These are phyloP conservation scores for Rhazya stricta DNA, from an alignment of 257 asterid genomes.

Conservation along the genomic window DNA sequence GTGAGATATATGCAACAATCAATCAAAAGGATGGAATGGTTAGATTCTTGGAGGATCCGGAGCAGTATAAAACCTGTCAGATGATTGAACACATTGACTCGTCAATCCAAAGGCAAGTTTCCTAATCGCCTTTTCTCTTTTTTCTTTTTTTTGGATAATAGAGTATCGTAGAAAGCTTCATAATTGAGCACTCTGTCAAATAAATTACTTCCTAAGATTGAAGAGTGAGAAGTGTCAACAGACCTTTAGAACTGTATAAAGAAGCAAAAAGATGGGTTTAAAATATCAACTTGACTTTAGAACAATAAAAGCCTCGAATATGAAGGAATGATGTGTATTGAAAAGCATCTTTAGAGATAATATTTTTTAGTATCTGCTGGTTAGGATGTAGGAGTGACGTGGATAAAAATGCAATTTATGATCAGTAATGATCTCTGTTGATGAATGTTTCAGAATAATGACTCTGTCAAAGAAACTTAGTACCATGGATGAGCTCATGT, in stretches of 20 bases:
- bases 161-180: neutral
- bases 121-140: neutral
- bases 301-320: neutral
- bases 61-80: constrained; percentile 83
- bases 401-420: neutral
- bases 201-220: neutral
- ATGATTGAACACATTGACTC: constrained; percentile 91
- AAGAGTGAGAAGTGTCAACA: neutral
- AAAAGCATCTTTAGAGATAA: no score
- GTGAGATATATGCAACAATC: constrained; percentile 88
- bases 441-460: constrained; percentile 63
- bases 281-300: neutral
- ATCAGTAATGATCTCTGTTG: constrained; percentile 2
- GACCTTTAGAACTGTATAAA: neutral
- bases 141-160: neutral
- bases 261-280: neutral
- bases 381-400: neutral
- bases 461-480: constrained; percentile 71
- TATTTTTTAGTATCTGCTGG: neutral
- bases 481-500: constrained; percentile 69
- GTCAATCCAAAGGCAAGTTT: constrained; percentile 76
- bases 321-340: no score
- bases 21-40: constrained; percentile 99
- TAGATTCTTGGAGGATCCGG: constrained; percentile 97
- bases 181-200: neutral